A percentile compares a stretch with the other conserved stretches of the same genome.
phyloP scores from a whole-genome alignment of 2,329 filamentous ascomycete species.

The Plectosphaerella plurivora region DNA sequence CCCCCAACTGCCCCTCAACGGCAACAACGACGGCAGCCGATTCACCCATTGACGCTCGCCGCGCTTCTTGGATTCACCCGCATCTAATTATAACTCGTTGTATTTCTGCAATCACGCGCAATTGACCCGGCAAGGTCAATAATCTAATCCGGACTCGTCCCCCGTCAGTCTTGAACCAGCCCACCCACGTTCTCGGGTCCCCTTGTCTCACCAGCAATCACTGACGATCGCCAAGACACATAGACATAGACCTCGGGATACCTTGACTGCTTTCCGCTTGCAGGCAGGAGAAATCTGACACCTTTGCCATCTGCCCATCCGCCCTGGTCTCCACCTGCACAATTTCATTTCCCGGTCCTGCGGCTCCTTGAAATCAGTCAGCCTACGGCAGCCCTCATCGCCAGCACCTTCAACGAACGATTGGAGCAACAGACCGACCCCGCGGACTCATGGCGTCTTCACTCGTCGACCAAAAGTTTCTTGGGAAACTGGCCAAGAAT shows the following conservation, averaged over 20 bases:
- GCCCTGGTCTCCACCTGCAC: too few relatives aligned
- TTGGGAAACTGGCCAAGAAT: conserved; percentile 80
- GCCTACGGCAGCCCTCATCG: too few relatives aligned
- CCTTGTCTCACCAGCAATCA: neutral
- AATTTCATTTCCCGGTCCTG: too few relatives aligned
- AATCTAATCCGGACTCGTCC: neutral
- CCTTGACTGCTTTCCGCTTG: neutral
- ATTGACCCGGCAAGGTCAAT: neutral
- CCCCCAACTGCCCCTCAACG: neutral
- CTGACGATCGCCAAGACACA: neutral
- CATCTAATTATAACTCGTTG: neutral
- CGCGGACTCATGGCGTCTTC: conserved; percentile 78
- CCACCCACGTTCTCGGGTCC: neutral
- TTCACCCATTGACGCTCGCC: neutral
- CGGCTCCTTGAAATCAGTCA: too few relatives aligned
- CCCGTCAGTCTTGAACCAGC: neutral
- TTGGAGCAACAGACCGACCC: too few relatives aligned
- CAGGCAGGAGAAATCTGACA: too few relatives aligned
- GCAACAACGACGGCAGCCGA: neutral
- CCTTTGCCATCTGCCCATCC: too few relatives aligned
- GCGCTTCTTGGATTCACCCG: neutral
- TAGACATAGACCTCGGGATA: neutral
- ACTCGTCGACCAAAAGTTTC: conserved; percentile 95
- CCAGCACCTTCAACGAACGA: too few relatives aligned
- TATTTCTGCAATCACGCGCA: neutral